Conservation (phyloP, 2,329 filamentous ascomycete genomes). For the Neonectria punicea region DNA sequence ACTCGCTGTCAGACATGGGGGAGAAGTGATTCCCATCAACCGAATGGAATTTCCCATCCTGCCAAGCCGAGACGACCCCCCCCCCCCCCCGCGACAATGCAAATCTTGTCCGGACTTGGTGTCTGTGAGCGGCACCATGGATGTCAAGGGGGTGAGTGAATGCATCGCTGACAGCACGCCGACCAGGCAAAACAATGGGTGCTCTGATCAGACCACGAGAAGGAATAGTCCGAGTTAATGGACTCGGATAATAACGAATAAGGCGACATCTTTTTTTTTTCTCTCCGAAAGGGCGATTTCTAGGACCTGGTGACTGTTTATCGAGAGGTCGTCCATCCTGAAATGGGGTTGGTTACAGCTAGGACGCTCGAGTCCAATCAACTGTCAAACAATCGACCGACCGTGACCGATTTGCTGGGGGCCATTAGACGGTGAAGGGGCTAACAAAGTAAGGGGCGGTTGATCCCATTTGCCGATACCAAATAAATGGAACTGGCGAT, state of each 20-base stretch:
- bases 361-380: background rate
- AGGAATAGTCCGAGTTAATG: background rate
- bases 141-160: conserved; percentile 4
- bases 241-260: background rate
- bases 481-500: no score
- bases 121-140: conserved; percentile 6
- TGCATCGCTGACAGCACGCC: conserved; percentile 5
- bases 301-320: background rate
- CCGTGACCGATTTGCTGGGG: background rate
- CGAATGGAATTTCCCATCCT: background rate
- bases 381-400: background rate
- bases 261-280: background rate
- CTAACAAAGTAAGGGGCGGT: background rate
- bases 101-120: conserved; percentile 23
- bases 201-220: background rate
- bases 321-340: no score
- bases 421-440: background rate
- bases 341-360: background rate
- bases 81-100: background rate
- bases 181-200: background rate
- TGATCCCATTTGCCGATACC: background rate
- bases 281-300: background rate
- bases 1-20: background rate
- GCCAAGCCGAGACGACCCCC: background rate
- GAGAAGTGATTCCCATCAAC: conserved; percentile 4